Evolutionary conservation across 768 basidiomycete genomes (phyloP).

Genomic region (Lyophyllum decastes): DNA sequence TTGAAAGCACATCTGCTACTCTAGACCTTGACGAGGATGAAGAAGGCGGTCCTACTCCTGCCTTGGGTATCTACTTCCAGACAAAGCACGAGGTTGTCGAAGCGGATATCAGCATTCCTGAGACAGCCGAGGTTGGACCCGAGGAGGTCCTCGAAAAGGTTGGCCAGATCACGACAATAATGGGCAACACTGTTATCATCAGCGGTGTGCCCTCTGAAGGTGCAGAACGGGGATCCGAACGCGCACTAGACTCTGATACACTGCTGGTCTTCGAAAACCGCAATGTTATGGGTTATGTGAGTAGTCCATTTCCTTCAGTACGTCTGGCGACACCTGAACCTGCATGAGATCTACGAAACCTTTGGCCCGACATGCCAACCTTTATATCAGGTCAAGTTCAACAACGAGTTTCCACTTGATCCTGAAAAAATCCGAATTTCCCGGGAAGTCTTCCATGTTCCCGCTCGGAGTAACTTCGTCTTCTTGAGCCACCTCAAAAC

Average conservation of each 20-base stretch:
- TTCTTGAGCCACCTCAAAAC: slow-evolving; percentile 72
- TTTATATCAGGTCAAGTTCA: slow-evolving; percentile 87
- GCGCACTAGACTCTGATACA: slow-evolving; percentile 85
- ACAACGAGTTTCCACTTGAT: slow-evolving; percentile 62
- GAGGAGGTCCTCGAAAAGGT: slow-evolving; percentile 73
- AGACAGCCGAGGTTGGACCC: slow-evolving; percentile 59
- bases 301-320: slow-evolving; percentile 37
- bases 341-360: slow-evolving; percentile 77
- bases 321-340: slow-evolving; percentile 1
- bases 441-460: slow-evolving; percentile 81
- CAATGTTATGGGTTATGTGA: slow-evolving; percentile 87
- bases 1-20: slow-evolving; percentile 19
- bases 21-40: slow-evolving; percentile 59
- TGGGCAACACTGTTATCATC: slow-evolving; percentile 74
- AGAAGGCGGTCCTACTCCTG: slow-evolving; percentile 39
- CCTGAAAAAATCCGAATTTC: slow-evolving; percentile 51
- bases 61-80: slow-evolving; percentile 47
- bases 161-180: slow-evolving; percentile 76
- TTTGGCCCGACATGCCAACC: slow-evolving; percentile 93
- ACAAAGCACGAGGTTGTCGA: slow-evolving; percentile 75
- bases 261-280: slow-evolving; percentile 89
- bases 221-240: slow-evolving; percentile 50
- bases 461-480: slow-evolving; percentile 79
- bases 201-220: slow-evolving; percentile 54
- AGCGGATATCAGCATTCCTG: slow-evolving; percentile 59